Evolutionary conservation across 2,329 filamentous ascomycete genomes (phyloP).

Genomic region (Colletotrichum gloeosporioides): DNA sequence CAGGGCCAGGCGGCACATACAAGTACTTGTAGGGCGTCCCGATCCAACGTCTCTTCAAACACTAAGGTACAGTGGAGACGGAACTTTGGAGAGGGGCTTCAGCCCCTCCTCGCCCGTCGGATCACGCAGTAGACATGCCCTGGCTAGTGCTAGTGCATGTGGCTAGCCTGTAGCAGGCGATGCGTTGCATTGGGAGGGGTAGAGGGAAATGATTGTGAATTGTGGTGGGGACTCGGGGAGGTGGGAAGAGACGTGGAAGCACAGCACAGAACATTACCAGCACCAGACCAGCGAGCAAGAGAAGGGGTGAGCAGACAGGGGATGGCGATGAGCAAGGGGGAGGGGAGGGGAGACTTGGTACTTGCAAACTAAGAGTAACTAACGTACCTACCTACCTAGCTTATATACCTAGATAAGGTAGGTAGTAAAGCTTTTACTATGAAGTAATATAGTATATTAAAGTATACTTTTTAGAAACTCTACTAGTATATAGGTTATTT

Average conservation of each 20-base stretch:
- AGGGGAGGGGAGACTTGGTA: not conserved
- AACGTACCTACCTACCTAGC: not conserved
- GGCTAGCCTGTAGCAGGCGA: conserved; percentile 8
- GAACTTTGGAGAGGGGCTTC: not conserved
- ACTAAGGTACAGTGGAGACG: not conserved
- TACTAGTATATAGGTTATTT: too few species aligned
- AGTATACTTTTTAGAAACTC: too few species aligned
- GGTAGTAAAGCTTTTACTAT: too few species aligned
- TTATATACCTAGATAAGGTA: too few species aligned
- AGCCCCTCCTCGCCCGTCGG: not conserved
- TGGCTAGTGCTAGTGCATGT: not conserved
- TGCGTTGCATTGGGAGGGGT: conserved; percentile 9
- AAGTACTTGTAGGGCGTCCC: not conserved
- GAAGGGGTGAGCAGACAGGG: not conserved
- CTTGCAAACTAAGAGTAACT: not conserved
- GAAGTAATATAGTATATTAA: too few species aligned
- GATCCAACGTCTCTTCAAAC: not conserved
- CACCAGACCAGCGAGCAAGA: not conserved
- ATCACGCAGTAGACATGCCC: not conserved
- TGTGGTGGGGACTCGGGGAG: not conserved
- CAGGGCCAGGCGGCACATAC: not conserved
- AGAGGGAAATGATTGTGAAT: not conserved
- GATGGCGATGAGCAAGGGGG: not conserved
- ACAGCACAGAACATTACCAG: not conserved
- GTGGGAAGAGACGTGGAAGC: not conserved